Percentiles rank a stretch among this genome's conserved stretches.
Conservation (phyloP, 2,329 filamentous ascomycete species). For the Pyricularia sp. region DNA sequence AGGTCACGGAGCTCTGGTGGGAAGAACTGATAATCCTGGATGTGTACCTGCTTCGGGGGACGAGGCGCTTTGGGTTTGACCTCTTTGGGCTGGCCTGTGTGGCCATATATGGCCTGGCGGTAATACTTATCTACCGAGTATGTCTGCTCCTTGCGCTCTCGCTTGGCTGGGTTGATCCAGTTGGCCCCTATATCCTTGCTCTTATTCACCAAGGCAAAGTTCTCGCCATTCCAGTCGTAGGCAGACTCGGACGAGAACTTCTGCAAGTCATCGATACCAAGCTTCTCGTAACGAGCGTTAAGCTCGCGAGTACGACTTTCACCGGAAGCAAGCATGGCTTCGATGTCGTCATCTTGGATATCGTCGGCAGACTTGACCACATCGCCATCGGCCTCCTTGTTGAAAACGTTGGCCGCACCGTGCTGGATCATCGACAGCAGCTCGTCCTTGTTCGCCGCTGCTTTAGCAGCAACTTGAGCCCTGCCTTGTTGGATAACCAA, state of each 20-base stretch:
- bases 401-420: conserved; percentile 90
- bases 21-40: conserved; percentile 98
- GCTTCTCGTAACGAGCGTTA: conserved; percentile 90
- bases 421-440: conserved; percentile 98
- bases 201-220: conserved; percentile 63
- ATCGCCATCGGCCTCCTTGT: conserved; percentile 43
- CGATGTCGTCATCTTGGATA: conserved; percentile 82
- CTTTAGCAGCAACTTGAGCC: conserved; percentile 81
- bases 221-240: conserved; percentile 98
- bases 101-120: conserved; percentile 70
- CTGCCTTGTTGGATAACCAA: conserved; percentile 97
- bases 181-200: conserved; percentile 83
- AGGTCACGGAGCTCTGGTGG: conserved; percentile 74
- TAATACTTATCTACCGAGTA: conserved; percentile 99
- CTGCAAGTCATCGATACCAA: conserved; percentile 92
- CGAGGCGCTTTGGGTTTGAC: conserved; percentile 96
- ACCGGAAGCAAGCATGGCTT: conserved; percentile 75
- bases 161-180: conserved; percentile 98
- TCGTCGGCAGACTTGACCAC: not conserved
- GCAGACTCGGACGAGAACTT: conserved; percentile 97
- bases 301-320: conserved; percentile 84
- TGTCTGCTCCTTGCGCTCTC: conserved; percentile 94
- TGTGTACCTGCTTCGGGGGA: conserved; percentile 81
- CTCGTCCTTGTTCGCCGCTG: conserved; percentile 91
- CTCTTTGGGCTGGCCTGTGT: conserved; percentile 65